Evolutionary conservation across 768 basidiomycete species (phyloP).

Genomic region (Amanita exitialis): DNA sequence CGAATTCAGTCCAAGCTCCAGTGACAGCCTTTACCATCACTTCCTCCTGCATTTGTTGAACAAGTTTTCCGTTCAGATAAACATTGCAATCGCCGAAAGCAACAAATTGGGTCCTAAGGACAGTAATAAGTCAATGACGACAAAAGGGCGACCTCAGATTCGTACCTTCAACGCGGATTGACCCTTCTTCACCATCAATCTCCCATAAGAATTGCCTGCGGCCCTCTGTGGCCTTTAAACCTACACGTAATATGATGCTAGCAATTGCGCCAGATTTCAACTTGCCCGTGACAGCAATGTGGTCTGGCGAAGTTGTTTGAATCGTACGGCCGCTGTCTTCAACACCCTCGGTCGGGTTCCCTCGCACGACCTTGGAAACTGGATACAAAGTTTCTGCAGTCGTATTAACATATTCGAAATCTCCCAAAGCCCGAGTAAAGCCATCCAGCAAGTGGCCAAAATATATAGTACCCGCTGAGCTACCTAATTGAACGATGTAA

Average conservation of each 20-base stretch:
- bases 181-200: conserved; percentile 6
- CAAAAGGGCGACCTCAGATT: not conserved
- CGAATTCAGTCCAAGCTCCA: too few species aligned
- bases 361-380: not conserved
- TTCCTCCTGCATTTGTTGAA: too few species aligned
- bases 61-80: too few species aligned
- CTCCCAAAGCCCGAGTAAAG: not conserved
- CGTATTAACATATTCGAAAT: not conserved
- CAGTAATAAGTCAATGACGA: not conserved
- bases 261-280: conserved; percentile 5
- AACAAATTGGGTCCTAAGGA: not conserved
- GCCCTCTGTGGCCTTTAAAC: too few species aligned
- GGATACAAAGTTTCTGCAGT: not conserved
- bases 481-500: not conserved
- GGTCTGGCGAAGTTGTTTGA: too few species aligned
- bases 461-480: not conserved
- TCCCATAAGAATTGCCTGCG: conserved; percentile 3
- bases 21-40: too few species aligned
- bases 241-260: not conserved
- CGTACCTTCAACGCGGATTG: conserved; percentile 8
- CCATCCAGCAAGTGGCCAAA: not conserved
- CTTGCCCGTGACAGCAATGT: not conserved
- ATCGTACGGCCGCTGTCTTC: too few species aligned
- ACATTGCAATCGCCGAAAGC: too few species aligned
- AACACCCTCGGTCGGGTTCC: too few species aligned